phyloP scores from a whole-genome alignment of 768 basidiomycete genomes.

The Flagelloscypha sp. region DNA sequence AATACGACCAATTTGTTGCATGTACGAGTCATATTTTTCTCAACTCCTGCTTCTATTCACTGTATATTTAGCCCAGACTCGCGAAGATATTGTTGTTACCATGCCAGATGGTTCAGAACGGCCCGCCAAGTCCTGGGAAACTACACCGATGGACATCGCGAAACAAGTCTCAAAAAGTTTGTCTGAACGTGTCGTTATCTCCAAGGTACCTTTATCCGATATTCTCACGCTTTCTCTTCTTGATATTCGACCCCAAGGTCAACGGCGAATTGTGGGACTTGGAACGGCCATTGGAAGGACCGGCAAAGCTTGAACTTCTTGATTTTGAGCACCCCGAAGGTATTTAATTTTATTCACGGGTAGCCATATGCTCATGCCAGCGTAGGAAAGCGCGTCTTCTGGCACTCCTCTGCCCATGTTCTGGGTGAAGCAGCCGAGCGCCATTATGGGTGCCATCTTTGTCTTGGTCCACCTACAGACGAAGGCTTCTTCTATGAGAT shows the following conservation, averaged over 20 bases:
- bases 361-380: not conserved
- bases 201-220: slow-evolving; percentile 54
- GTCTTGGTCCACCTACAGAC: slow-evolving; percentile 93
- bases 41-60: slow-evolving; percentile 2
- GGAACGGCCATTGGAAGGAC: slow-evolving; percentile 84
- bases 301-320: slow-evolving; percentile 73
- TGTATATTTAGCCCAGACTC: slow-evolving; percentile 54
- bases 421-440: slow-evolving; percentile 94
- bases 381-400: slow-evolving; percentile 91
- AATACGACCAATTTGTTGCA: slow-evolving; percentile 75
- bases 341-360: slow-evolving; percentile 15
- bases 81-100: slow-evolving; percentile 76
- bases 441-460: slow-evolving; percentile 95
- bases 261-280: slow-evolving; percentile 89
- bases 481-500: slow-evolving; percentile 99
- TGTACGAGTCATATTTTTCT: slow-evolving; percentile 36
- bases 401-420: slow-evolving; percentile 99
- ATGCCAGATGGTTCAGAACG: slow-evolving; percentile 81
- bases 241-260: slow-evolving; percentile 44
- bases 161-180: slow-evolving; percentile 81
- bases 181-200: slow-evolving; percentile 85
- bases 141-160: slow-evolving; percentile 85
- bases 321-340: slow-evolving; percentile 93
- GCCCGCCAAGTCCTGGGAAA: slow-evolving; percentile 88
- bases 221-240: not conserved